Evolutionary conservation across 352 stramenopile genomes (phyloP), one percentile per base, ranked within the genome.

Genomic region (Pythium inflatum): DNA sequence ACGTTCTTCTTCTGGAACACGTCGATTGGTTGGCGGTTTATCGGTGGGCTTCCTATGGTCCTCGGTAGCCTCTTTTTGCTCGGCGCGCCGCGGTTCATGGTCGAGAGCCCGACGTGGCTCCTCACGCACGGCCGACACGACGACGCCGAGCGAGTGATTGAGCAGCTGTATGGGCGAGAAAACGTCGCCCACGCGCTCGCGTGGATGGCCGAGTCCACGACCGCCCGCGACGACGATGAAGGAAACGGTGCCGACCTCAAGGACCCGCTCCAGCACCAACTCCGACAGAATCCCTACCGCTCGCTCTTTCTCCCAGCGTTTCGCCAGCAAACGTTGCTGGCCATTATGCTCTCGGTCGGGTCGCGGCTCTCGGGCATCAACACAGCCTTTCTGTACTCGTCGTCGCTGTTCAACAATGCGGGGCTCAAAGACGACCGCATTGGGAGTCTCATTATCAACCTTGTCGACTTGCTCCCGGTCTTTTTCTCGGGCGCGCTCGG

Each of bases 361-460:
- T 78, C 85, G 54, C 83, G 89, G 50, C 73, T 92, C 55, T 85
- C 79, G 6, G 84, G 82, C 27, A 79, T 92, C 75, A 92, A 89
- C 54, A 81, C 80, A 28, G 77, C 90, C 9, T 91, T 91, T 63
- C 85, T 88, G 59, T 92, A 92, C 62, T 91, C 85, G 28, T 87
- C 77, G 13, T 74, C 68, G 3, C 72, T 91, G 6, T 92, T 91
- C 59, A 82, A 79, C 30, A 60, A 82, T 27, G 82, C 82, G 12
- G 85, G 85, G 5, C 78, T 92, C 33, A 66, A 60, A 0, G 85
- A 91, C 51, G 71, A 75, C 34, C 85, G 85, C 41, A 60, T 90
- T 36, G 85, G 81, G 33, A 82, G 70, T n/a, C 40, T 88, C 36
- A 76, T 83, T 31, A 71, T 92, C 62, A 78, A 82, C 61, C 66